Evolutionary conservation across 805 yeast species (phyloP), one percentile per base, ranked within the genome.

Genomic region (Naumovozyma castellii): DNA sequence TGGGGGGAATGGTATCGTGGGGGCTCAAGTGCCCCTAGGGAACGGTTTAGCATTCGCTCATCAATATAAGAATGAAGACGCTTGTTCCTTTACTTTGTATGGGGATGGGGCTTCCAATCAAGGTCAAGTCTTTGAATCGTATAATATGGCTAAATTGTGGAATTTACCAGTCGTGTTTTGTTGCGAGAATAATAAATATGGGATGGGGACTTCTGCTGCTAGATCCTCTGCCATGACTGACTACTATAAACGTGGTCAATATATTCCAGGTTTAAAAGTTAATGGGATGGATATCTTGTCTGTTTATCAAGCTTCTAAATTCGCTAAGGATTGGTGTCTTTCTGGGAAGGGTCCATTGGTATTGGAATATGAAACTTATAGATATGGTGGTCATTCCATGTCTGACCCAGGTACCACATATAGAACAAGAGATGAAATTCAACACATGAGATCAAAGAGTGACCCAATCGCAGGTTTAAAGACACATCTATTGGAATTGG

Each of bases 341-440:
- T 70, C 80, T 45, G 96, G 95, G 61, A 88, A 90, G 61, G 98
- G 97, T 50, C 98, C 98, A 49, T 69, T 92, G 53, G 95, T 92
- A 40, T 62, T 92, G 54, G 98, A 92, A 75, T 92, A 83, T 70
- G 97, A 88, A 73, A 92, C 98, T 56, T 92, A 92, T 73, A 84
- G 98, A 76, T 92, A 92, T 67, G 97, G 97, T 74, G 98, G 98
- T 67, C 98, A 92, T 79, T 92, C 98, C 54, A 92, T 92, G 97
- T 90, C 97, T 54, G 98, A 92, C 71, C 98, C 98, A 60, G 98
- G 98, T 76, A 92, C 98, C 67, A 92, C 98, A 52, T 92, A 92
- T 81, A 84, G 98, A 79, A 92, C 98, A 63, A 88, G 98, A 75
- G 98, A 92, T 72, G 98, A 92, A 74, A 92, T 92, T 54, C 97